Base-by-base conservation (phyloP, 352 stramenopile genomes). In the Phytopythium ostracodes region DNA sequence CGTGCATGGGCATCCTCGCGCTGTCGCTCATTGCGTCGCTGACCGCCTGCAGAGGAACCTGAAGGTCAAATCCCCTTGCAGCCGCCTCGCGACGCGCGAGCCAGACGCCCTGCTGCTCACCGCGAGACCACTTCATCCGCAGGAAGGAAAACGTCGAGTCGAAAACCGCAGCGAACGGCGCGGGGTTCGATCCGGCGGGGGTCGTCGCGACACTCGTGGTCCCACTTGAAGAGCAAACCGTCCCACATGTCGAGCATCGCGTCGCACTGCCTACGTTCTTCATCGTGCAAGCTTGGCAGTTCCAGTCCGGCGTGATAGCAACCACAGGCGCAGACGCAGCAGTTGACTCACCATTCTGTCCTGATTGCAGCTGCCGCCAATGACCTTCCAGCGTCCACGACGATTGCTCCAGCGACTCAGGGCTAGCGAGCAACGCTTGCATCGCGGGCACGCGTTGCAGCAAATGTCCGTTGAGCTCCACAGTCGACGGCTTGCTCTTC, bases 51-150 rank as follows among this genome's bases (percentile, higher is more conserved):
- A 94, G 63, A 4, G 60, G 73, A 12, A 60, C 58, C 12, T 55
- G 38, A 18, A 91, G 53, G 40, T 88, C 68, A 49, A 89, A 90
- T 35, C 17, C 36, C 29, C 27, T 58, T 35, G 65, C 52, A 6
- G 76, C 42, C 15, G 31, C 35, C 56, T 86, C 63, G 68, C 78
- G 76, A 25, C 67, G 72, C 4, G 87, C 87, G 20, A 96, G 60
- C 87, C 87, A 96, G 4, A 91, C 79, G 33, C 87, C 87, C 40
- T 87, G 77, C 52, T 94, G 80, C 42, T 96, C 87, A 0, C 87
- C 87, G 27, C 87, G 81, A 24, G 84, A 92, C 87, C 87, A 96
- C 36, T 66, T 77, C 47, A 96, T 67, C 12, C 84, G 73, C 84
- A 94, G 89, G 63, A 96, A 92, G 3, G 74, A 83, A 51, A 80